phyloP scores from a whole-genome alignment of 2,329 filamentous ascomycete genomes.

The Sporothrix schenckii region DNA sequence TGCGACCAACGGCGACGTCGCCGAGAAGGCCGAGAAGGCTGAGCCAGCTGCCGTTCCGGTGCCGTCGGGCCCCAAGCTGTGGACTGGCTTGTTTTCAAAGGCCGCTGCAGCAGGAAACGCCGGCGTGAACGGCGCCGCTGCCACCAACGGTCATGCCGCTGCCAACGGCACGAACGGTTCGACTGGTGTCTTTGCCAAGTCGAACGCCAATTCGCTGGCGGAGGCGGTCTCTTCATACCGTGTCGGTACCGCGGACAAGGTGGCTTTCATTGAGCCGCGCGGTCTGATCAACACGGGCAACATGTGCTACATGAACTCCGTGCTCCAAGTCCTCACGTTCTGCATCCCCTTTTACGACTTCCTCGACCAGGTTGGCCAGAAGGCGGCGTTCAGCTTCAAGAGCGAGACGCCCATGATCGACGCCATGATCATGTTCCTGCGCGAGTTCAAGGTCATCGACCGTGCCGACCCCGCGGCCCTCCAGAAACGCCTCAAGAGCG shows the following conservation, averaged over 20 bases:
- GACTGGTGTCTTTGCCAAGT: conserved; percentile 47
- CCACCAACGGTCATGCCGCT: conserved; percentile 34
- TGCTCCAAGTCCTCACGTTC: conserved; percentile 92
- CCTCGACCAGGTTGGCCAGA: conserved; percentile 80
- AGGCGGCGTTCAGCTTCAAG: conserved; percentile 88
- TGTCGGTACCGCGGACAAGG: conserved; percentile 65
- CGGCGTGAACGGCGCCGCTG: conserved; percentile 39
- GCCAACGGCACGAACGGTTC: conserved; percentile 39
- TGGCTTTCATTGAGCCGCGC: conserved; percentile 86
- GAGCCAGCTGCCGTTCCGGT: conserved; percentile 33
- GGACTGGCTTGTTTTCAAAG: conserved; percentile 46
- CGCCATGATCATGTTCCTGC: conserved; percentile 96
- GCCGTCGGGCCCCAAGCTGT: conserved; percentile 43
- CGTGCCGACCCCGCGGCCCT: conserved; percentile 76
- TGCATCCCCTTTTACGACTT: conserved; percentile 95
- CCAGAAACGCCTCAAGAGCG: conserved; percentile 71
- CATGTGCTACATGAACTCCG: conserved; percentile 99
- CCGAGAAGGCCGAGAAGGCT: conserved; percentile 28
- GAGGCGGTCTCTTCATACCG: conserved; percentile 77
- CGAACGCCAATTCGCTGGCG: conserved; percentile 63
- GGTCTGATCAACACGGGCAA: conserved; percentile 97
- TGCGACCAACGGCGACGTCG: not conserved
- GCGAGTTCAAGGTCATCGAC: conserved; percentile 84
- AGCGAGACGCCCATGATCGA: conserved; percentile 92
- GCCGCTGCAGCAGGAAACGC: conserved; percentile 37